Conservation (phyloP, 805 yeast genomes). For the Yarrowia sp. region DNA sequence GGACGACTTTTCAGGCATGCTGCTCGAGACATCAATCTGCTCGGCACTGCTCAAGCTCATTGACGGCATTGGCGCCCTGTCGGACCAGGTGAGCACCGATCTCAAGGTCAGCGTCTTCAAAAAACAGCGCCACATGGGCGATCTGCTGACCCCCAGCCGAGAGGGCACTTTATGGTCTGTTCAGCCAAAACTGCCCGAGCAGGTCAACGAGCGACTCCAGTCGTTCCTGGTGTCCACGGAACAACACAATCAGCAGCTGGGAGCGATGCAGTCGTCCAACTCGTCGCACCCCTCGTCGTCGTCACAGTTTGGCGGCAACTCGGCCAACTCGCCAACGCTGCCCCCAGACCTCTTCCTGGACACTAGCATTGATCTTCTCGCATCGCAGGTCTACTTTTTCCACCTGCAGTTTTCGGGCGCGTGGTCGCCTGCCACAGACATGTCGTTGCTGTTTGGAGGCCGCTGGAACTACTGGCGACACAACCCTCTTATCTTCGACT, state of each 20-base stretch:
- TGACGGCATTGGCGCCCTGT: slow-evolving; percentile 56
- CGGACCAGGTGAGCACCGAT: slow-evolving; percentile 58
- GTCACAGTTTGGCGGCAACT: slow-evolving; percentile 42
- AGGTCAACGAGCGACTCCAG: slow-evolving; percentile 44
- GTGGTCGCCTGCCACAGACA: slow-evolving; percentile 85
- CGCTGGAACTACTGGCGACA: slow-evolving; percentile 54
- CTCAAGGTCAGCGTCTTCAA: slow-evolving; percentile 61
- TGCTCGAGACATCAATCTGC: slow-evolving; percentile 67
- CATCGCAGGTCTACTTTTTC: slow-evolving; percentile 68
- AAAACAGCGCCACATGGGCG: slow-evolving; percentile 57
- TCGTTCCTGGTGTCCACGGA: slow-evolving; percentile 40
- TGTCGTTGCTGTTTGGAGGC: slow-evolving; percentile 70
- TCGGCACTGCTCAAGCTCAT: slow-evolving; percentile 64
- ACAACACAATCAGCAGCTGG: neutral
- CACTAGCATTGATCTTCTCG: slow-evolving; percentile 60
- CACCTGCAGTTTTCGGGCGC: slow-evolving; percentile 66
- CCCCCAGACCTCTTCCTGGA: slow-evolving; percentile 61
- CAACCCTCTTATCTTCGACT: slow-evolving; percentile 81
- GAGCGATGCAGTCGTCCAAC: slow-evolving; percentile 40
- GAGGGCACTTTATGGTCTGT: slow-evolving; percentile 44
- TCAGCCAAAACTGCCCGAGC: slow-evolving; percentile 42
- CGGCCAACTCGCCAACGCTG: slow-evolving; percentile 44
- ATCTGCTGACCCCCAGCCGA: slow-evolving; percentile 49
- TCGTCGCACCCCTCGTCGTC: neutral
- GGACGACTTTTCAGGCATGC: slow-evolving; percentile 69